Evolutionary conservation across 495 filamentous ascomycete genomes (phyloP), one percentile per base, ranked within the genome.

Genomic region (Cenococcum geophilum): DNA sequence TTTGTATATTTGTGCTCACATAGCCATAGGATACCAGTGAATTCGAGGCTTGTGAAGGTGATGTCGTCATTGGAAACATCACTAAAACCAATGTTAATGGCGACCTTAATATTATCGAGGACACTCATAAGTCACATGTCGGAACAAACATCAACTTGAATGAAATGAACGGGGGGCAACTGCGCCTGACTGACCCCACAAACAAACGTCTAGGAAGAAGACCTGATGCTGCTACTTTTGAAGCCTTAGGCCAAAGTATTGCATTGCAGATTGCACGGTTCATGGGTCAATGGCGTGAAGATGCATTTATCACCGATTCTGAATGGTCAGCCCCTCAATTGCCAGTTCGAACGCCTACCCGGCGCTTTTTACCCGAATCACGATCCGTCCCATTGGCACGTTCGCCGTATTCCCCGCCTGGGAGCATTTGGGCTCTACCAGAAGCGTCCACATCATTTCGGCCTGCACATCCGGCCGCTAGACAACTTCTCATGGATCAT

Each of bases 181-280:
- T 10, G 12, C 14, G 3, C 4, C 18, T 10, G 11, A 14, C 40
- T 2, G 18, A 45, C 11, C 2, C 40, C 18, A 10, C 27, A 16
- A 14, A 45, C 14, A n/a, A 21, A 21, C 16, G 45, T 16, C 14
- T n/a, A 20, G 9, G 11, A 21, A 48, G 42, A 8, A 18, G 16
- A 12, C 32, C 42, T 45, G 45, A 57, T 43, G 22, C 37, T 12
- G 37, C 21, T 40, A 34, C 25, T 14, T 36, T 55, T 23, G 35
- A 57, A 51, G 60, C 54, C 35, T 47, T 62, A 10, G 43, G 53
- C 43, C 21, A 57, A 9, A 40, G 18, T 14, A 62, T 62, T 58
- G 27, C 40, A 4, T 16, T 16, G 16, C 60, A 62, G 50, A 48
- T 62, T 11, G 34, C 60, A 9, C 11, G 22, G 23, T 62, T 62